These are phyloP conservation scores for Metarhizium brunneum DNA, from an alignment of 2,329 filamentous ascomycete genomes.

Conservation along the genomic window DNA sequence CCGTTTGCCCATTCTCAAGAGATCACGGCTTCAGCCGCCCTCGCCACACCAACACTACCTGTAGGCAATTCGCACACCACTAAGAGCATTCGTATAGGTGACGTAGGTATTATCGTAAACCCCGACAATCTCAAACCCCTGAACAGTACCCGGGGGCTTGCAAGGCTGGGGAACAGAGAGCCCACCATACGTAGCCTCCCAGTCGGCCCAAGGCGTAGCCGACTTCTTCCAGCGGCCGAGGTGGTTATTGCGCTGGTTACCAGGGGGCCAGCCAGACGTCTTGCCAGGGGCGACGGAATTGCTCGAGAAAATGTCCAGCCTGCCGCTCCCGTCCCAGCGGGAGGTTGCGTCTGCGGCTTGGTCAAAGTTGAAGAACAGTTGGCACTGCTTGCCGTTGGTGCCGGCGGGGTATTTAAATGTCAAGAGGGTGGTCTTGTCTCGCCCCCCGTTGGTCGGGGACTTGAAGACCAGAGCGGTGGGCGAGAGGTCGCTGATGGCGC, in stretches of 20 bases:
- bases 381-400: not conserved
- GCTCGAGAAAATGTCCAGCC: not conserved
- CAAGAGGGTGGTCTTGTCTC: not conserved
- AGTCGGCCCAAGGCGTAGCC: not conserved
- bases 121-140: not conserved
- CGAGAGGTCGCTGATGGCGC: not conserved
- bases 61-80: not conserved
- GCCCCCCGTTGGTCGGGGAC: not conserved
- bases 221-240: not conserved
- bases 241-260: not conserved
- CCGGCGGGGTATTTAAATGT: not conserved
- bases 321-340: not conserved
- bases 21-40: too few species aligned
- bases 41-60: not conserved
- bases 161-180: not conserved
- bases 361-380: not conserved
- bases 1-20: too few species aligned
- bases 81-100: not conserved
- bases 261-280: not conserved
- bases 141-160: not conserved
- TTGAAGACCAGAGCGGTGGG: not conserved
- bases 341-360: not conserved
- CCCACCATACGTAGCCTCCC: not conserved
- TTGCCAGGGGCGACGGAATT: not conserved
- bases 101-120: not conserved